phyloP scores from a whole-genome alignment of 768 basidiomycete species.

The Brasilioporus rufonigricans region DNA sequence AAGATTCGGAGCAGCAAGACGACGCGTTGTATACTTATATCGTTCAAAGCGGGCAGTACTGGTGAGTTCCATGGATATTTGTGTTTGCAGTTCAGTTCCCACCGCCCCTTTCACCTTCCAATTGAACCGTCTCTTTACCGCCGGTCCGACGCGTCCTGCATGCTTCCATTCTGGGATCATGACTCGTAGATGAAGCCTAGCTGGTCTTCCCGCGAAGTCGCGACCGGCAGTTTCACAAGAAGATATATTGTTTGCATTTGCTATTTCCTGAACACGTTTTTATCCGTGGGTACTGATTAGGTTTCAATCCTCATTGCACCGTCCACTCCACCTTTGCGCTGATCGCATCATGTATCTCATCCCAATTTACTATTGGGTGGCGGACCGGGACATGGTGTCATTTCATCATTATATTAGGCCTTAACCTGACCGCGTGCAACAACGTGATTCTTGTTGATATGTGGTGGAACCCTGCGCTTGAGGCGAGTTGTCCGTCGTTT shows the following conservation, averaged over 20 bases:
- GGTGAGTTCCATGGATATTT: conserved; percentile 43
- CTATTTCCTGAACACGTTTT: not conserved
- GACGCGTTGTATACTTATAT: conserved; percentile 83
- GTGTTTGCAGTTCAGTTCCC: not conserved
- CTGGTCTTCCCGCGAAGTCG: conserved; percentile 1
- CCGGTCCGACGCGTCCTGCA: not conserved
- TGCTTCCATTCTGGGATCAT: no score
- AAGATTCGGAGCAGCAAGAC: conserved; percentile 61
- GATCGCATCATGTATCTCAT: not conserved
- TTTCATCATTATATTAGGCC: conserved; percentile 47
- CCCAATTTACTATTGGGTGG: not conserved
- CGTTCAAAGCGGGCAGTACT: conserved; percentile 95
- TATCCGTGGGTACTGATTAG: conserved; percentile 10
- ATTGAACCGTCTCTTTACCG: not conserved
- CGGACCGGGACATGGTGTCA: not conserved
- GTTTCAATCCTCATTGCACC: not conserved
- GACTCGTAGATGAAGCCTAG: not conserved
- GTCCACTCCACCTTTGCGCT: not conserved
- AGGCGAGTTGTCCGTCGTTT: conserved; percentile 43
- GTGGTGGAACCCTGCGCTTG: conserved; percentile 94
- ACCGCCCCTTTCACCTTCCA: not conserved
- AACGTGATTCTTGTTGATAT: conserved; percentile 91
- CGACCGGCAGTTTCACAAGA: not conserved
- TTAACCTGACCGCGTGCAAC: conserved; percentile 91
- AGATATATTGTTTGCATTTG: not conserved